Conservation (phyloP, 352 stramenopile species). For the Saprolegnia diclina region DNA sequence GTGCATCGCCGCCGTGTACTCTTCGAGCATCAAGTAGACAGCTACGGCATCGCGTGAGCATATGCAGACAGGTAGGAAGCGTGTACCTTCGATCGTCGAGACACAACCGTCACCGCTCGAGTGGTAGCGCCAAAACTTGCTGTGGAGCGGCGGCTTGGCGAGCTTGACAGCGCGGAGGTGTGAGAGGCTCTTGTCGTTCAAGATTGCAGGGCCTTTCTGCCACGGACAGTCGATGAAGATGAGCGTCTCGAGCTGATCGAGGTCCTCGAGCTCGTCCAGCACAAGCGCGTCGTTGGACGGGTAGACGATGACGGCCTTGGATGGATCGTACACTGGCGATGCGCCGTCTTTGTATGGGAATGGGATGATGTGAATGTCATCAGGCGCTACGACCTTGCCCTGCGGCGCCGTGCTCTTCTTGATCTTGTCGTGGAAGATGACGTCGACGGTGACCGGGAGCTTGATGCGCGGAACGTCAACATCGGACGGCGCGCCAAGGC, state of each 20-base stretch:
- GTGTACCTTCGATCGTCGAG: slow-evolving; percentile 85
- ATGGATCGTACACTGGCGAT: slow-evolving; percentile 45
- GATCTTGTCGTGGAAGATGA: slow-evolving; percentile 85
- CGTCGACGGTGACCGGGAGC: slow-evolving; percentile 71
- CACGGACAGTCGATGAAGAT: slow-evolving; percentile 86
- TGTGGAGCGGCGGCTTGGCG: slow-evolving; percentile 61
- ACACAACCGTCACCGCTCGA: slow-evolving; percentile 75
- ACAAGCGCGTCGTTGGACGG: slow-evolving; percentile 63
- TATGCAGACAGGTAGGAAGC: neutral
- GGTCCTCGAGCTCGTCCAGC: slow-evolving; percentile 60
- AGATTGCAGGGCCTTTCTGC: slow-evolving; percentile 78
- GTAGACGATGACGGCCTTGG: slow-evolving; percentile 72
- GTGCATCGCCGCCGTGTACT: slow-evolving; percentile 50
- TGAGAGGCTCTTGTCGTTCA: slow-evolving; percentile 46
- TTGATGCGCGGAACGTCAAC: slow-evolving; percentile 46
- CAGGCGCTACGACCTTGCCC: slow-evolving; percentile 65
- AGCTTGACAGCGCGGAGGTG: slow-evolving; percentile 73
- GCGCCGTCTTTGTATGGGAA: slow-evolving; percentile 5
- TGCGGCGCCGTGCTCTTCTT: slow-evolving; percentile 87
- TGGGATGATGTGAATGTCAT: slow-evolving; percentile 65
- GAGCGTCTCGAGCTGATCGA: slow-evolving; percentile 52
- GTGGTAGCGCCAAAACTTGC: slow-evolving; percentile 87
- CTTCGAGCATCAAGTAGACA: slow-evolving; percentile 76
- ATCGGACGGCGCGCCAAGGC: slow-evolving; percentile 48
- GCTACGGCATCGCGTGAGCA: slow-evolving; percentile 35